Base-by-base conservation (phyloP, 345 rosid species). In the Stellera chamaejasme region DNA sequence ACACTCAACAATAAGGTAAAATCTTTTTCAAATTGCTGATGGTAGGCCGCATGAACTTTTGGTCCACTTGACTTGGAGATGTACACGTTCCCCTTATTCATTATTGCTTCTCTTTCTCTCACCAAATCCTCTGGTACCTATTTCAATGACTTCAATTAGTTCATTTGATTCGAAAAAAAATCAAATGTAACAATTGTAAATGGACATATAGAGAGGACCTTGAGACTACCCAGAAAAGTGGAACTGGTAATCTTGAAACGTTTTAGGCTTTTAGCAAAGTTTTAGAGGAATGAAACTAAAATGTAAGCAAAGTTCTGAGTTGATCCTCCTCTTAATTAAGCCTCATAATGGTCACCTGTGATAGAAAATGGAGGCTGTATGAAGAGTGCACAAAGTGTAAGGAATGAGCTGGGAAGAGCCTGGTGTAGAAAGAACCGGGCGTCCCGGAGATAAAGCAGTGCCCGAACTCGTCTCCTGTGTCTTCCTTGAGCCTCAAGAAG, bases 321-420 rank as follows among this genome's bases (percentile, higher is more conserved):
- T 19, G 23, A 19, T 19, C 23, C 9, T 32, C 39, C 39, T 32
- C 1, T 32, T 32, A 32, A 32, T 32, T 32, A 32, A 32, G 39
- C 39, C 9, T 32, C 39, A 32, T 32, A 8, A 8, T 32, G 39
- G 9, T 32, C 3, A 79, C 81, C 79, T 74, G 77, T 19, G 82
- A 79, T 28, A 79, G 85, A 81, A 79, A 79, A 45, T 80, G 77
- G 13, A 77, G 78, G 58, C 72, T 72, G 15, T 63, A 57, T 49
- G 67, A 66, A 46, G 80, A 72, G 59, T 77, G 78, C 36, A 80
- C 71, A 54, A 80, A 65, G 51, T 69, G 75, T 52, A 77, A 55
- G 54, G 59, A 64, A 9, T 64, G 68, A 1, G 63, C 51, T 5
- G 75, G 80, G 58, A 80, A 80, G 48, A 77, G 78, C 67, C 82